Conservation (phyloP, 1,284 basidiomycete species). For the Naganishia sp. region DNA sequence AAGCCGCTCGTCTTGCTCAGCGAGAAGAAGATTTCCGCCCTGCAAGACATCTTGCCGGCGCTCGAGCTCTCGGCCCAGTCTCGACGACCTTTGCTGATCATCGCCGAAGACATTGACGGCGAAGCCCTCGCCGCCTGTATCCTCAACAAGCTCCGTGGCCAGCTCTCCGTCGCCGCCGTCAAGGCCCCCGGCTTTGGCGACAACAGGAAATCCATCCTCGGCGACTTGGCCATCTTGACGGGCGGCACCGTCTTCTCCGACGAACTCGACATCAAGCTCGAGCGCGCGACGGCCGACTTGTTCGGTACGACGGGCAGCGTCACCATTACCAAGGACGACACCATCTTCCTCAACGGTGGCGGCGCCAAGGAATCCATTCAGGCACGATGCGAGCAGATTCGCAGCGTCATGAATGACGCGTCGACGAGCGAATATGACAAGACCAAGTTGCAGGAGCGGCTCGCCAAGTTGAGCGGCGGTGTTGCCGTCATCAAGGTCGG, state of each 20-base stretch:
- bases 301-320: slow-evolving; percentile 90
- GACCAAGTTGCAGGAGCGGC: slow-evolving; percentile 92
- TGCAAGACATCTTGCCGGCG: slow-evolving; percentile 93
- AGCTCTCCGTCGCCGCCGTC: slow-evolving; percentile 87
- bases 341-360: slow-evolving; percentile 91
- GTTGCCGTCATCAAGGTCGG: slow-evolving; percentile 99
- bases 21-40: slow-evolving; percentile 96
- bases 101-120: slow-evolving; percentile 96
- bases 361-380: slow-evolving; percentile 82
- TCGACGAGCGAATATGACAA: slow-evolving; percentile 92
- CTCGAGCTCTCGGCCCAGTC: slow-evolving; percentile 89
- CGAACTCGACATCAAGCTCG: slow-evolving; percentile 97
- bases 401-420: slow-evolving; percentile 76
- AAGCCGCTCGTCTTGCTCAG: slow-evolving; percentile 90
- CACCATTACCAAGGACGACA: slow-evolving; percentile 98
- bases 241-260: slow-evolving; percentile 98
- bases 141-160: slow-evolving; percentile 97
- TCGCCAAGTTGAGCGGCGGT: slow-evolving; percentile 93
- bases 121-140: slow-evolving; percentile 97
- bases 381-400: slow-evolving; percentile 92
- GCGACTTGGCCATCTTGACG: slow-evolving; percentile 94
- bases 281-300: slow-evolving; percentile 83
- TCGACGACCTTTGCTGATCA: slow-evolving; percentile 89
- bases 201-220: slow-evolving; percentile 97
- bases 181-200: slow-evolving; percentile 99